Evolutionary conservation across 108 stramenopile genomes (phyloP), one percentile per base, ranked within the genome.

Genomic region (Seminavis robusta): DNA sequence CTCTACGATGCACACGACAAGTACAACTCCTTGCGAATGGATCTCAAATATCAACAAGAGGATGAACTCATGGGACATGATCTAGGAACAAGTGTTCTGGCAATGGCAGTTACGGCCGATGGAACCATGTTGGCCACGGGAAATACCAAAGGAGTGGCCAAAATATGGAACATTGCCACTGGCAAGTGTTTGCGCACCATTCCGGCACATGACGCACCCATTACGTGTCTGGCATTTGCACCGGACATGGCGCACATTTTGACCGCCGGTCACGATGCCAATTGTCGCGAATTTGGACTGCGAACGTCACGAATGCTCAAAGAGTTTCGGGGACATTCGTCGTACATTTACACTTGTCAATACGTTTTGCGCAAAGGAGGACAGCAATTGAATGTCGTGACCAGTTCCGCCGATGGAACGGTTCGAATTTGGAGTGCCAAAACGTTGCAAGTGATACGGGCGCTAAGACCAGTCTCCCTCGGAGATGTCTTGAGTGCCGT

Each of bases 21-120:
- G 21, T 92, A 56, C 50, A 55, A 67, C 44, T 65, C 76, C 33
- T 44, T 90, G 38, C 71, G 80, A 41, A 76, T 61, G 2, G 65
- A 85, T 19, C 61, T 63, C 19, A 75, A 77, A 25, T 94, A 94
- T 69, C 76, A 79, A 38, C 67, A 73, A 20, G 92, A 94, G 28
- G 91, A 97, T 48, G 65, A 95, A 21, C 83, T 99, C 85, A 71
- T 90, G 65, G 93, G 96, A 67, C 80, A 86, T 48, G 59, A 82
- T 44, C n/a, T n/a, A n/a, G n/a, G n/a, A n/a, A 24, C 67, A 0
- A 45, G 65, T 17, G 60, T 81, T 36, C 56, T 94, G 33, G 77
- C 86, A 39, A 47, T 94, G 64, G 69, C 70, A 26, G 67, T 94
- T 10, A 88, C 87, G n/a, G 71, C 74, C 25, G 97, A 98, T 65